phyloP scores from a whole-genome alignment of 2,329 filamentous ascomycete genomes.

The Trichoderma sp. region DNA sequence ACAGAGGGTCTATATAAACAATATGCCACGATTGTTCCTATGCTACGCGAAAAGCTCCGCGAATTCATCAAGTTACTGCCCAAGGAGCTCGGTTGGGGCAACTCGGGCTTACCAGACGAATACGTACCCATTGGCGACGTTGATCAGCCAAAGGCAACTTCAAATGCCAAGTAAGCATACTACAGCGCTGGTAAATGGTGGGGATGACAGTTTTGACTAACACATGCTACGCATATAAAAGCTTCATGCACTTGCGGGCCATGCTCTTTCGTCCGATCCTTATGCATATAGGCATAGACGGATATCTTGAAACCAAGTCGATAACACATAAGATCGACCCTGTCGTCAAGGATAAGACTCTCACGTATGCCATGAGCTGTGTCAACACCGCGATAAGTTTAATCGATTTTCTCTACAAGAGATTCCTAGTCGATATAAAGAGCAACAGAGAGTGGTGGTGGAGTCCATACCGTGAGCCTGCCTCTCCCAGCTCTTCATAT shows the following conservation, averaged over 20 bases:
- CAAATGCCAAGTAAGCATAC: neutral
- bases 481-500: neutral
- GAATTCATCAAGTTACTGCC: neutral
- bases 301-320: neutral
- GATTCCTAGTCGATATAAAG: conserved; percentile 20
- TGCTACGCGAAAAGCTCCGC: neutral
- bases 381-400: conserved; percentile 29
- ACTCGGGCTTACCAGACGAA: neutral
- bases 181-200: neutral
- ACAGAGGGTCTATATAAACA: neutral
- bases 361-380: conserved; percentile 32
- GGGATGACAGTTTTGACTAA: neutral
- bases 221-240: neutral
- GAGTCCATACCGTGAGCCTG: neutral
- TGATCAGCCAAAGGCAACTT: neutral
- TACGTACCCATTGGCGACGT: neutral
- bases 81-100: neutral
- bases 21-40: neutral
- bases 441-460: conserved; percentile 38
- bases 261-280: conserved; percentile 24
- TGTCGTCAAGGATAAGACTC: conserved; percentile 1
- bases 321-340: conserved; percentile 11
- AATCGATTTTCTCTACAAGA: conserved; percentile 29
- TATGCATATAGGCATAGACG: conserved; percentile 26
- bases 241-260: conserved; percentile 20